Conservation (phyloP, 2,329 filamentous ascomycete species). For the Colletotrichum tanaceti region DNA sequence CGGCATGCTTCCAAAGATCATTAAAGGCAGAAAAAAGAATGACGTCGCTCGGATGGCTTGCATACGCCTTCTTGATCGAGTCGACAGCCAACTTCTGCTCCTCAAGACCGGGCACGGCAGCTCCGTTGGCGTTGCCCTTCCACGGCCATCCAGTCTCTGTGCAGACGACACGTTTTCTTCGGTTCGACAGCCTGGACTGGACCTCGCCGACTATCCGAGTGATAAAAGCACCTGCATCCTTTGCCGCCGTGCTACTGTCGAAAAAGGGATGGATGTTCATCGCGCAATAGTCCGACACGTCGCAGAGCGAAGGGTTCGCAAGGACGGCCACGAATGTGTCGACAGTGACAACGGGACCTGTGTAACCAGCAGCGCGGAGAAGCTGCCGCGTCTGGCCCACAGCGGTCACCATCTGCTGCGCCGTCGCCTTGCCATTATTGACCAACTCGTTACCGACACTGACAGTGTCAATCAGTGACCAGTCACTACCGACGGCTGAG, state of each 20-base stretch:
- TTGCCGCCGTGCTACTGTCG: slow-evolving; percentile 70
- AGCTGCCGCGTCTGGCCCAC: slow-evolving; percentile 67
- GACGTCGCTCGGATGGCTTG: slow-evolving; percentile 61
- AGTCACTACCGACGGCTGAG: slow-evolving; percentile 69
- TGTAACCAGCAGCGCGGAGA: slow-evolving; percentile 73
- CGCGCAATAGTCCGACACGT: slow-evolving; percentile 80
- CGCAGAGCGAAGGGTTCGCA: slow-evolving; percentile 75
- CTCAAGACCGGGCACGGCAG: slow-evolving; percentile 73
- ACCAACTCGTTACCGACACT: slow-evolving; percentile 86
- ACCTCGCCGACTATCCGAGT: slow-evolving; percentile 63
- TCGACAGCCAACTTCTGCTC: slow-evolving; percentile 75
- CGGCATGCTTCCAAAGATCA: slow-evolving; percentile 80
- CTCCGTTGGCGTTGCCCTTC: slow-evolving; percentile 72
- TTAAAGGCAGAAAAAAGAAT: slow-evolving; percentile 85
- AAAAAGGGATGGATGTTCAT: slow-evolving; percentile 90
- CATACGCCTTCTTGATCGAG: slow-evolving; percentile 72
- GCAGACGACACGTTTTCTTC: slow-evolving; percentile 73
- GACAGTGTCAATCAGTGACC: slow-evolving; percentile 76
- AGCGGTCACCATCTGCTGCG: slow-evolving; percentile 66
- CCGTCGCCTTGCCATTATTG: slow-evolving; percentile 68
- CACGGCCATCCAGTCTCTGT: slow-evolving; percentile 90
- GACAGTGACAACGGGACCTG: slow-evolving; percentile 80
- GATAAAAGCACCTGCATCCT: slow-evolving; percentile 75
- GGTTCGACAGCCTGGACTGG: slow-evolving; percentile 54
- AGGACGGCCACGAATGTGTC: slow-evolving; percentile 81